Base-by-base conservation (phyloP, 768 basidiomycete species). In the Cyclocybe aegerita region DNA sequence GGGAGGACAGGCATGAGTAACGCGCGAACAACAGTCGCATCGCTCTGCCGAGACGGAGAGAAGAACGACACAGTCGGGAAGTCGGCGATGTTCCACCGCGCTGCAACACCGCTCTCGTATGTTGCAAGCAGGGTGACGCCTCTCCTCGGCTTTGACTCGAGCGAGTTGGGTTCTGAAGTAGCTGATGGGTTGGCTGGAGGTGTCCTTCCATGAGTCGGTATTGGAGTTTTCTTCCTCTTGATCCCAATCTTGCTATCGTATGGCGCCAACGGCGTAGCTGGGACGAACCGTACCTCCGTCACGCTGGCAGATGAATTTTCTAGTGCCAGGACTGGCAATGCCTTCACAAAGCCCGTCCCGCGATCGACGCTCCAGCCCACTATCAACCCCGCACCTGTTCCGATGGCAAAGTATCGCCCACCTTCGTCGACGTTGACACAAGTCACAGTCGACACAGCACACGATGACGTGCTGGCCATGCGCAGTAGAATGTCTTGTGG, bases 351-450 rank as follows among this genome's bases (percentile, higher is more conserved):
- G 6, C 56, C 55, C 23, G 61, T 59, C 38, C 67, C 71, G 44
- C 70, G 71, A 5, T 69, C 68, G 43, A 90, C 65, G n/a, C 66
- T 67, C 83, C 83, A 93, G 10, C 85, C 67, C 34, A 78, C 77
- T 45, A 93, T 75, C 2, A 76, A 61, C 1, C 93, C 92, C 0
- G 76, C 73, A 10, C 77, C 75, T 10, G 88, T 90, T 5, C 90
- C 91, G 11, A 85, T 82, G 2, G 89, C 90, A 53, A 84, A 82
- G 56, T 79, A 77, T 15, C 72, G 64, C 3, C 88, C 90, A 3
- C 61, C 64, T 23, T 79, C 76, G 53, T 88, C 82, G 12, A 93
- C 69, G 1, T 85, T 77, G 15, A 93, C 70, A 15, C 79, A 76
- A 2, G 83, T 86, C 36, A 90, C 53, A 1, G 79, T 76, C 2